Base-by-base conservation (phyloP, 2,329 filamentous ascomycete genomes). In the Cladosporium oxysporum region DNA sequence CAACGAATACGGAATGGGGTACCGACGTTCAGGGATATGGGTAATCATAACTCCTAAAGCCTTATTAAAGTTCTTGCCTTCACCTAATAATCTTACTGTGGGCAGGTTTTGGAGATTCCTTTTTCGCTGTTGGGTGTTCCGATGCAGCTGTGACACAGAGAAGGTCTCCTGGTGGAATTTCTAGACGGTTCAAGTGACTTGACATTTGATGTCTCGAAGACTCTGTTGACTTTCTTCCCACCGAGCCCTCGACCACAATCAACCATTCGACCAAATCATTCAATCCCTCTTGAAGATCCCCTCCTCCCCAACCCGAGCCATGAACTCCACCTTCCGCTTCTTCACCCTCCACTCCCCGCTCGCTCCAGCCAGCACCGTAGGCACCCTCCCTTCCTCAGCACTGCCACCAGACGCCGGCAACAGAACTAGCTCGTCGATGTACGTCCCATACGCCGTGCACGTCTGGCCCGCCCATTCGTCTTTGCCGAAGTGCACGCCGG, bases 371-470 rank as follows among this genome's bases (percentile, higher is more conserved):
- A 21, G 18, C 18, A n/a, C n/a, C n/a, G n/a, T n/a, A n/a, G n/a
- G n/a, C n/a, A 55, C 57, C n/a, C 26, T 28, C 67, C 69, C 23
- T 3, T 35, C 14, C 33, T 14, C 33, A 2, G 12, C 12, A 14
- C 33, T 35, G 5, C 11, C 31, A 11, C 31, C 10, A 2, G 31
- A 10, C 10, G 33, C 11, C 5, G 50, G 50, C 50, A 74, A 60
- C 31, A 75, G 68, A 1, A 78, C 70, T 10, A 82, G 67, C 44
- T 76, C 71, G 66, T 82, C 80, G 4, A 75, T 68, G 64, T 82
- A 82, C 63, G 71, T 77, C 11, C 80, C 80, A 66, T 78, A 81
- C 18, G 80, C 79, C 29, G 77, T 78, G 2, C 81, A 73, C 16
- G 70, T 62, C 65, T 68, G 59, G 2, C 79, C 79, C 50, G 75